phyloP scores from a whole-genome alignment of 2,329 filamentous ascomycete genomes.

The Neonectria ditissima region DNA sequence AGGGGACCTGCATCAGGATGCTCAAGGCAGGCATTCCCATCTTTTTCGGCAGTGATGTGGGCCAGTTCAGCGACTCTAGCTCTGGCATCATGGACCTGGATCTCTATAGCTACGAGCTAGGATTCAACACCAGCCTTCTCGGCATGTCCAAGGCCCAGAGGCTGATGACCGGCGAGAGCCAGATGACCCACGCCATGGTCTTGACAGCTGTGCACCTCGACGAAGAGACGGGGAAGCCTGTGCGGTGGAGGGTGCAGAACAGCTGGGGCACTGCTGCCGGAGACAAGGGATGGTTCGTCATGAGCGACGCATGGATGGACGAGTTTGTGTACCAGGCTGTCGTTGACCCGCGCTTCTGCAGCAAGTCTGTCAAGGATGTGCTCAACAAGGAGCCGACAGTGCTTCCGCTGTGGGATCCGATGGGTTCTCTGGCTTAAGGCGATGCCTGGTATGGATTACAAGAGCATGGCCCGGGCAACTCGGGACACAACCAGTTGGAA shows the following conservation, averaged over 20 bases:
- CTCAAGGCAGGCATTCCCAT: constrained; percentile 81
- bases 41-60: constrained; percentile 91
- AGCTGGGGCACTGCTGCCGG: constrained; percentile 80
- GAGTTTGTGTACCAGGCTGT: constrained; percentile 90
- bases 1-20: constrained; percentile 80
- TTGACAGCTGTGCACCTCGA: constrained; percentile 87
- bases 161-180: constrained; percentile 78
- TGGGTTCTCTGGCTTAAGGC: constrained; percentile 75
- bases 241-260: constrained; percentile 90
- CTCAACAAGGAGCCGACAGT: constrained; percentile 77
- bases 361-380: constrained; percentile 75
- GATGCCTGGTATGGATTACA: not conserved
- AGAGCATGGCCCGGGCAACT: not conserved
- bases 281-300: constrained; percentile 87
- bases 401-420: constrained; percentile 83
- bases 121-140: constrained; percentile 82
- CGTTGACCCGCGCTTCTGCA: constrained; percentile 77
- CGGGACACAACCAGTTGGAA: constrained; percentile 1
- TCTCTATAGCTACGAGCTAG: constrained; percentile 82
- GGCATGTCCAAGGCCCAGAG: constrained; percentile 82
- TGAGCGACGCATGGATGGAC: constrained; percentile 85
- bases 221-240: constrained; percentile 67
- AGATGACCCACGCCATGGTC: constrained; percentile 95
- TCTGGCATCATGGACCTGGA: constrained; percentile 84
- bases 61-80: constrained; percentile 77